Base-by-base conservation (phyloP, 345 rosid species). In the Aurinia saxatilis region DNA sequence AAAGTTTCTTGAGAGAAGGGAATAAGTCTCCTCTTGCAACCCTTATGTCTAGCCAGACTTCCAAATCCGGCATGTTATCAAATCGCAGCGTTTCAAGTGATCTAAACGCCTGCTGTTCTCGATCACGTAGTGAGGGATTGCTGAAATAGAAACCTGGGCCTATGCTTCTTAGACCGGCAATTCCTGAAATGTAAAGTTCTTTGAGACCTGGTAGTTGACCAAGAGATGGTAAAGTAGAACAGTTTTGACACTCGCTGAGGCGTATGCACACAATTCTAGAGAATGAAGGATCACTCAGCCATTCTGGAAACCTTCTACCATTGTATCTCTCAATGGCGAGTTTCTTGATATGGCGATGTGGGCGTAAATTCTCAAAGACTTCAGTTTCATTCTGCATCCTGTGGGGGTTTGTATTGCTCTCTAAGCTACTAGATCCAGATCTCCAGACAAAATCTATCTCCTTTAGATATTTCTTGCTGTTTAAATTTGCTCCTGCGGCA, bases 141-240 rank as follows among this genome's bases (percentile, higher is more conserved):
- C 65, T 42, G 35, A 49, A 17, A 62, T 63, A 75, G 57, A 78
- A 75, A 16, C 49, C 73, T 0, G 42, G n/a, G 18, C 69, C 80
- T 40, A 76, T 25, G 50, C 47, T 70, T 46, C 29, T 47, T 6
- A 79, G 29, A 7, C 80, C 64, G 2, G 23, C 14, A 60, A 79
- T 73, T 53, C 70, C 40, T 11, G 68, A 56, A 34, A 79, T 73
- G 42, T 39, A 23, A 27, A 79, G 79, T 14, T 76, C 66, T 67
- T 66, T 63, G 13, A 79, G 80, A 51, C 73, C 61, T 17, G 78
- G 55, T 36, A 79, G 61, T 42, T 66, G 76, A 38, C 82, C 82
- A 7, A 79, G 46, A 29, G 74, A 60, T 29, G 82, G 80, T 72
- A 79, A 70, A 23, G 61, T 69, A 19, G 55, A 39, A 45, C 82